Conservation (phyloP, 495 filamentous ascomycete species). For the Aspergillus leporis region DNA sequence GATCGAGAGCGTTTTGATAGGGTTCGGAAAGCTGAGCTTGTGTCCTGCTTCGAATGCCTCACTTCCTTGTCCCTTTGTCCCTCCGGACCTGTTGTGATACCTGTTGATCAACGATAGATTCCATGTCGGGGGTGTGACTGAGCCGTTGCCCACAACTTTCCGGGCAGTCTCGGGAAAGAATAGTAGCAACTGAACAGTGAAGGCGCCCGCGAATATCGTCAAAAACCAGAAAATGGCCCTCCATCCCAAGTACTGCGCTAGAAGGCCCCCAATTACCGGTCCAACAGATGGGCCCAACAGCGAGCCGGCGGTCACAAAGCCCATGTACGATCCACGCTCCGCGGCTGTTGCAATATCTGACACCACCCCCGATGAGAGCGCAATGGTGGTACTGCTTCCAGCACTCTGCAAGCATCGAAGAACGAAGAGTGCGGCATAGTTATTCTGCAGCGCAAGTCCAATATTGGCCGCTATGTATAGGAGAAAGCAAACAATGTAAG, state of each 20-base stretch:
- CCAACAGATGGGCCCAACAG: slow-evolving; percentile 47
- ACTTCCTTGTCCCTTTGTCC: slow-evolving; percentile 1
- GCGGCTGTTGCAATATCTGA: slow-evolving; percentile 46
- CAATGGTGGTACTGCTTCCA: slow-evolving; percentile 50
- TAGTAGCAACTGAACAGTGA: slow-evolving; percentile 30
- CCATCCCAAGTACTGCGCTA: slow-evolving; percentile 69
- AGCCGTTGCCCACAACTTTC: slow-evolving; percentile 45
- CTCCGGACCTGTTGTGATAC: neutral
- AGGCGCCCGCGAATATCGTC: slow-evolving; percentile 50
- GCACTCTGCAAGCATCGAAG: slow-evolving; percentile 52
- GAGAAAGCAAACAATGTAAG: slow-evolving; percentile 46
- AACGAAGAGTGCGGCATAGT: slow-evolving; percentile 44
- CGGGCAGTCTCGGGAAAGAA: slow-evolving; percentile 48
- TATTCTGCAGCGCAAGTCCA: slow-evolving; percentile 46
- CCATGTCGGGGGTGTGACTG: slow-evolving; percentile 17
- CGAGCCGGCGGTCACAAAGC: slow-evolving; percentile 33
- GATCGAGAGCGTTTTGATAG: slow-evolving; percentile 65
- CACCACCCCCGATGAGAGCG: slow-evolving; percentile 45
- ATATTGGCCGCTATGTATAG: slow-evolving; percentile 51
- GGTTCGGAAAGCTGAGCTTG: slow-evolving; percentile 67
- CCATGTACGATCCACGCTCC: slow-evolving; percentile 53
- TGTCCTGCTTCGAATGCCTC: neutral
- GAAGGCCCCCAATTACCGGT: slow-evolving; percentile 63
- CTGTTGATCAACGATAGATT: slow-evolving; percentile 9
- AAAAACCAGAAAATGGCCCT: slow-evolving; percentile 76